These are phyloP conservation scores for Mortierella sp. DNA, from an alignment of 371 early-diverging fungal species.

Conservation along the genomic window DNA sequence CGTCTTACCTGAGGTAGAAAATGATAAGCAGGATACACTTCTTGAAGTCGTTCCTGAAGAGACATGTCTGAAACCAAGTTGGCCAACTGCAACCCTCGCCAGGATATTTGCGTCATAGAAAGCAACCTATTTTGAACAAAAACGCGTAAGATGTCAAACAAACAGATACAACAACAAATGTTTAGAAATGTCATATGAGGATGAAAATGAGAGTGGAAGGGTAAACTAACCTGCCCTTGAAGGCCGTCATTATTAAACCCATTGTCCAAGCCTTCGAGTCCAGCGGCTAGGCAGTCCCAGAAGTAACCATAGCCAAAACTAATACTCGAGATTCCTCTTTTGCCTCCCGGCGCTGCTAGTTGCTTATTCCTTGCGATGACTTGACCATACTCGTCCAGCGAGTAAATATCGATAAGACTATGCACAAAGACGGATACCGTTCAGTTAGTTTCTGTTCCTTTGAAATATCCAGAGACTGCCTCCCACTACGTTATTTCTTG, in stretches of 20 bases:
- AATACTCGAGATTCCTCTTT: conserved; percentile 36
- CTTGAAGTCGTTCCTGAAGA: not conserved
- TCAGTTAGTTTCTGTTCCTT: not conserved
- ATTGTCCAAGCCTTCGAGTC: conserved; percentile 30
- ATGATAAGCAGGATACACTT: conserved; percentile 44
- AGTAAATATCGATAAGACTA: conserved; percentile 19
- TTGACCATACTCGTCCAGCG: conserved; percentile 21
- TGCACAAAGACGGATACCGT: no score
- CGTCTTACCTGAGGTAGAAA: conserved; percentile 32
- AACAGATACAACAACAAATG: no score
- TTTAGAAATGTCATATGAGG: not conserved
- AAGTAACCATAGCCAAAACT: conserved; percentile 41
- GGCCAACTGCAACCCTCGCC: not conserved
- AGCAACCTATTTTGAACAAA: conserved; percentile 16
- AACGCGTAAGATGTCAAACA: not conserved
- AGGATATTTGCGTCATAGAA: conserved; percentile 40
- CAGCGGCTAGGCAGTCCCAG: conserved; percentile 50
- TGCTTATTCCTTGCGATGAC: conserved; percentile 14
- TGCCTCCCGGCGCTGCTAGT: conserved; percentile 8
- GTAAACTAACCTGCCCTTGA: conserved; percentile 30
- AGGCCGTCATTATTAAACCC: conserved; percentile 15
- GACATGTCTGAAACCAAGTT: conserved; percentile 16
- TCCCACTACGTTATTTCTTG: no score
- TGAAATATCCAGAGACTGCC: not conserved
- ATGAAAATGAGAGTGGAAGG: not conserved